Base-by-base conservation (phyloP, 495 filamentous ascomycete genomes). In the Hyaloscypha bicolor region DNA sequence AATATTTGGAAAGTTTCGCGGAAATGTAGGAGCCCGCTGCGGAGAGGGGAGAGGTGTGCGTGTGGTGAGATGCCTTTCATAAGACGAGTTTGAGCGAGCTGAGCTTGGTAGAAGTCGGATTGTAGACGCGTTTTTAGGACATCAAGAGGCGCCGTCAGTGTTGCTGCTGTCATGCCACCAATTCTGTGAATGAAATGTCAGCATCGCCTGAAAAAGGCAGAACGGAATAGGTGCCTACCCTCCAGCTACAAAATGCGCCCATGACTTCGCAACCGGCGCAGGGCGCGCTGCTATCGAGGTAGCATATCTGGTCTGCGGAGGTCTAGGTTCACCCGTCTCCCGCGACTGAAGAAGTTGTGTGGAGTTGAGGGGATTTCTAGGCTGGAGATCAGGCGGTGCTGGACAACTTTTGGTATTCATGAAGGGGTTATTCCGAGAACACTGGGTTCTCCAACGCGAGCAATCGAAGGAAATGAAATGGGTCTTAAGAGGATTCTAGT, bases 71-170 rank as follows among this genome's bases (percentile, higher is more conserved):
- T 48, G 76, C 78, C 62, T 19, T 74, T 58, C n/a, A 65, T 62
- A 9, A 78, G 74, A 25, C 82, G 77, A 12, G 80, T 79, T 6
- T 82, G 80, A 5, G 75, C 77, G 48, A 89, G 77, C 69, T 89
- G 91, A 2, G 86, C 79, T 72, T 94, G 91, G 80, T 97, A 97
- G 75, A 93, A 96, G 71, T 95, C 91, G 71, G 91, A 94, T 76
- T 97, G 93, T 4, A 97, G 83, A 9, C 93, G 86, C 4, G 93
- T 96, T 78, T 95, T 95, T 9, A 97, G 84, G 32, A 97, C 93
- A 74, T 97, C 93, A 56, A 97, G 87, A 6, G 93, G 93, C 4
- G 91, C 91, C 0, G 93, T 97, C 11, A 96, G 78, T n/a, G 89
- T 87, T 5, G 93, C 90, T 14, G 93, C 85, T 21, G 91, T 92